phyloP scores from a whole-genome alignment of 2,329 filamentous ascomycete species.

The Venturia nashicola region DNA sequence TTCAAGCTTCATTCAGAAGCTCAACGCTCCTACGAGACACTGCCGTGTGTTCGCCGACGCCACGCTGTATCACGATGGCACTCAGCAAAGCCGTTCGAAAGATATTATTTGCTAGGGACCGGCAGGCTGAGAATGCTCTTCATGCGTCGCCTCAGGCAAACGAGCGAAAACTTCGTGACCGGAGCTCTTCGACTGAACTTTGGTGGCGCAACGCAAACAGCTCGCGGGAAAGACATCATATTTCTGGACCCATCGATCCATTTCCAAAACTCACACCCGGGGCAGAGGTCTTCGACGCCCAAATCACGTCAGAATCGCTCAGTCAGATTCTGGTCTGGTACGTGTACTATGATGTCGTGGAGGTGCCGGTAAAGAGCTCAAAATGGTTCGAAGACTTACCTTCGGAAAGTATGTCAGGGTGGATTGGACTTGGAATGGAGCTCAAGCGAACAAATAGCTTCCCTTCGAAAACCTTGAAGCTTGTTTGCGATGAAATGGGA shows the following conservation, averaged over 20 bases:
- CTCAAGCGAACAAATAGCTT: neutral
- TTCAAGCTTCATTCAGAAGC: neutral
- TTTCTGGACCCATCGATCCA: neutral
- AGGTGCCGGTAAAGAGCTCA: constrained; percentile 11
- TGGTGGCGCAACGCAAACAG: neutral
- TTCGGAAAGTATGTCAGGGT: neutral
- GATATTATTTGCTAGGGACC: neutral
- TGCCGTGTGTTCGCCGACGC: neutral
- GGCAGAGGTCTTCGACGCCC: constrained; percentile 14
- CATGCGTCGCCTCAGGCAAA: neutral
- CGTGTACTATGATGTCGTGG: constrained; percentile 16
- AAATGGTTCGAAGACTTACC: constrained; percentile 2
- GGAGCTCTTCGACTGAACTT: neutral
- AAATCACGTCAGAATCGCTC: constrained; percentile 12
- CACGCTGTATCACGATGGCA: neutral
- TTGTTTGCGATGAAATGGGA: neutral
- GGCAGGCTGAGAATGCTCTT: neutral
- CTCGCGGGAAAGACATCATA: neutral
- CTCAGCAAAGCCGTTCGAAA: neutral
- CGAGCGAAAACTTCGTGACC: neutral
- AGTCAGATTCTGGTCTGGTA: constrained; percentile 17
- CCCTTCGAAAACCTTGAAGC: neutral
- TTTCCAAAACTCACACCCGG: neutral
- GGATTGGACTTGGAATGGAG: constrained; percentile 4
- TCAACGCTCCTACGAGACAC: neutral